Percentiles rank a stretch among this genome's conserved stretches.
phyloP scores from a whole-genome alignment of 1,139 yeast species.

The Lodderomyces pseudojiufengensis region DNA sequence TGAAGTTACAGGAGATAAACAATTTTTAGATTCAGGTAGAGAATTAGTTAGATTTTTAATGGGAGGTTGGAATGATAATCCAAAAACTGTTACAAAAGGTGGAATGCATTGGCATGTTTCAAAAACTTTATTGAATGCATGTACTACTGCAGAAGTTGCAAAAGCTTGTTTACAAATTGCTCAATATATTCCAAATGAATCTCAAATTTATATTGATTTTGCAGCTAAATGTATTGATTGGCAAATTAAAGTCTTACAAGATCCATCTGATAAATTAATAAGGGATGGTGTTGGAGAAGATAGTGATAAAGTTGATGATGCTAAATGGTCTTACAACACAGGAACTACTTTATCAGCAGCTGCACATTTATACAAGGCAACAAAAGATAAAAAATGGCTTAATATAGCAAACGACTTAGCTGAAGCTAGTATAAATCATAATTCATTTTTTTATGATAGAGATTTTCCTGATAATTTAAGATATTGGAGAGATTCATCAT shows the following conservation, averaged over 20 bases:
- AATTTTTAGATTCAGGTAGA: conserved; percentile 53
- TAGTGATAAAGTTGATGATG: conserved; percentile 41
- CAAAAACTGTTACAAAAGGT: conserved; percentile 44
- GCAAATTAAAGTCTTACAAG: conserved; percentile 51
- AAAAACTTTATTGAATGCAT: conserved; percentile 58
- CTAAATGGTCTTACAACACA: conserved; percentile 68
- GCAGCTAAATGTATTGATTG: conserved; percentile 55
- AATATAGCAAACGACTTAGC: conserved; percentile 58
- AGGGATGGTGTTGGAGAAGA: conserved; percentile 60
- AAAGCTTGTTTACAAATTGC: conserved; percentile 61
- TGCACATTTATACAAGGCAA: conserved; percentile 48
- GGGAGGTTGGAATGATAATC: conserved; percentile 60
- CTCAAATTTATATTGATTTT: conserved; percentile 43
- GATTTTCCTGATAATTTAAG: conserved; percentile 57
- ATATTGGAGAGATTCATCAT: conserved; percentile 63
- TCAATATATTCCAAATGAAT: conserved; percentile 47
- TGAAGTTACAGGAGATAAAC: conserved; percentile 59
- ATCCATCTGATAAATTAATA: conserved; percentile 53
- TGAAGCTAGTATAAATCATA: conserved; percentile 53
- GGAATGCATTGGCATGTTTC: conserved; percentile 68
- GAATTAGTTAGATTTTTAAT: conserved; percentile 60
- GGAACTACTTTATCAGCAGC: conserved; percentile 64
- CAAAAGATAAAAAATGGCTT: conserved; percentile 54
- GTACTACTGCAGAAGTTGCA: conserved; percentile 72
- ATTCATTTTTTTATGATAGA: conserved; percentile 59